A percentile compares a stretch with the other conserved stretches of the same genome.
phyloP scores from a whole-genome alignment of 2,329 filamentous ascomycete genomes.

The Paracoccidioides brasiliensis region DNA sequence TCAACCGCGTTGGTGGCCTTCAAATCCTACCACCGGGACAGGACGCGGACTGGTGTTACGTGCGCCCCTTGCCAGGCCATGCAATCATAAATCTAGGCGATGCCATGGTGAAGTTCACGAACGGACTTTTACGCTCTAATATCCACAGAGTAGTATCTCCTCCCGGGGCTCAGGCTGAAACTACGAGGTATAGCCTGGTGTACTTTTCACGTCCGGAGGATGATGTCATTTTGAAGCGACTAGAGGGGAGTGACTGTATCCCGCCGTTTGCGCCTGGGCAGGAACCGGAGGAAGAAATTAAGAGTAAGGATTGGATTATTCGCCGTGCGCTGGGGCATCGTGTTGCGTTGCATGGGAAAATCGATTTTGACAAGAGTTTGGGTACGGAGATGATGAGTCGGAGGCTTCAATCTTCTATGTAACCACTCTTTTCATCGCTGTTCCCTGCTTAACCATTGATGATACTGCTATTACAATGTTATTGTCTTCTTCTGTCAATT shows the following conservation, averaged over 20 bases:
- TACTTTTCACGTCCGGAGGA: conserved; percentile 43
- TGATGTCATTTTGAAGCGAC: conserved; percentile 31
- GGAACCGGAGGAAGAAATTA: conserved; percentile 24
- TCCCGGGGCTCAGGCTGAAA: conserved; percentile 34
- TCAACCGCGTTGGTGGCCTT: conserved; percentile 43
- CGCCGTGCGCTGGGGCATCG: conserved; percentile 26
- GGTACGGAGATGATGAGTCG: conserved; percentile 25
- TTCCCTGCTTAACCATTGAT: not conserved
- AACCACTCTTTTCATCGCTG: not conserved
- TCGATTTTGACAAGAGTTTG: conserved; percentile 21
- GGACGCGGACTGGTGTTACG: conserved; percentile 38
- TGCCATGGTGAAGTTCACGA: conserved; percentile 33
- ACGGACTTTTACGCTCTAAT: conserved; percentile 28
- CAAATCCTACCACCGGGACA: conserved; percentile 37
- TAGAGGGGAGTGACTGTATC: conserved; percentile 25
- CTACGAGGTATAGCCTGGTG: conserved; percentile 39
- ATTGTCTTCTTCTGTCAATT: too few relatives aligned
- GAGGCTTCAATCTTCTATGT: conserved; percentile 14
- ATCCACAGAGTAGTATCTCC: conserved; percentile 40
- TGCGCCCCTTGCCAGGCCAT: conserved; percentile 38
- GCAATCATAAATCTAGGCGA: conserved; percentile 34
- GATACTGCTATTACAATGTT: too few relatives aligned
- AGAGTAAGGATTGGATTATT: conserved; percentile 32
- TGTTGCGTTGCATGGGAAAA: conserved; percentile 15
- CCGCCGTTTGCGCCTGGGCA: conserved; percentile 18